Conservation (phyloP, 2,329 filamentous ascomycete species). For the Colletotrichum agaves region DNA sequence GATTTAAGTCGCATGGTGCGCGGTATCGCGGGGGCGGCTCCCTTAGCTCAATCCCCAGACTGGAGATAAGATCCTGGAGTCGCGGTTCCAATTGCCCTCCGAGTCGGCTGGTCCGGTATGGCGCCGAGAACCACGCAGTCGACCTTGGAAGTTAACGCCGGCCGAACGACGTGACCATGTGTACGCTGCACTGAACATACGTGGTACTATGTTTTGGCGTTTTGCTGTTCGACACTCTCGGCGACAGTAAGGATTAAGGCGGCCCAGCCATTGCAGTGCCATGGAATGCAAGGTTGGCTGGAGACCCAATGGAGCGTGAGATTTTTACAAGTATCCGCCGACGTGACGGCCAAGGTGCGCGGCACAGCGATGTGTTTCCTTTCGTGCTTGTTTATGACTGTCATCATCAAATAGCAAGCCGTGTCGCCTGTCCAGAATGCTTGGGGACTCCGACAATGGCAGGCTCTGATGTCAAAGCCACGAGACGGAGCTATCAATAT, state of each 20-base stretch:
- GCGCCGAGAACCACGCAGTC: background rate
- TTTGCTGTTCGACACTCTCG: background rate
- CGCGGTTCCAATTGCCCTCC: slow-evolving; percentile 21
- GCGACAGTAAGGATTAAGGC: background rate
- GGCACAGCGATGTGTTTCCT: slow-evolving; percentile 3
- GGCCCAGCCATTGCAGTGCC: slow-evolving; percentile 2
- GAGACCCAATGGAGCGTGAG: slow-evolving; percentile 3
- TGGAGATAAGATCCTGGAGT: slow-evolving; percentile 16
- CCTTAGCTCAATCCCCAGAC: slow-evolving; percentile 25
- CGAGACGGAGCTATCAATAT: background rate
- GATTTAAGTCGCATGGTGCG: slow-evolving; percentile 12
- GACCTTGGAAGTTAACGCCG: background rate
- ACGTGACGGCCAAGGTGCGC: slow-evolving; percentile 20
- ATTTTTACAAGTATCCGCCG: slow-evolving; percentile 1
- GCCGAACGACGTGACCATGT: background rate
- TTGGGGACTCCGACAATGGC: background rate
- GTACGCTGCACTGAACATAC: background rate
- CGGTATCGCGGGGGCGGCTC: slow-evolving; percentile 23
- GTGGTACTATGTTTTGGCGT: background rate
- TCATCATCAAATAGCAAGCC: background rate
- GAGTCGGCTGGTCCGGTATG: slow-evolving; percentile 1
- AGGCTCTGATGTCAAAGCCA: slow-evolving; percentile 18
- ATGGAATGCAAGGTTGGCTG: background rate
- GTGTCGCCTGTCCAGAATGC: slow-evolving; percentile 1
- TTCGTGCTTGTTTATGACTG: background rate